Conservation (phyloP, 495 filamentous ascomycete genomes). For the Neurospora sp. region DNA sequence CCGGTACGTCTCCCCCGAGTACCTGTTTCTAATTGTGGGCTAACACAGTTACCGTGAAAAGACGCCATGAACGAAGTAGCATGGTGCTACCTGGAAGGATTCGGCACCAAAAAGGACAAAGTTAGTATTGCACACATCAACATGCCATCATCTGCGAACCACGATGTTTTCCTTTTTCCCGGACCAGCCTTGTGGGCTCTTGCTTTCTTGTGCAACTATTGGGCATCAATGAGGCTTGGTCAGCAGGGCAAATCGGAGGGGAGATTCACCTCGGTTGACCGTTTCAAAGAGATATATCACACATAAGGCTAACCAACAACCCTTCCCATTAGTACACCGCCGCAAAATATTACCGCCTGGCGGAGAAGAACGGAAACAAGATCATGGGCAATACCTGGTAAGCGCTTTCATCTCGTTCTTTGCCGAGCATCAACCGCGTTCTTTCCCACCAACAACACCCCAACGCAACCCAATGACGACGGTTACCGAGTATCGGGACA, state of each 20-base stretch:
- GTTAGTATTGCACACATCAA: constrained; percentile 42
- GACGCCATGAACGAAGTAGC: constrained; percentile 97
- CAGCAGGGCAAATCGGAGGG: constrained; percentile 11
- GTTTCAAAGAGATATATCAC: constrained; percentile 10
- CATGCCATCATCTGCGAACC: background rate
- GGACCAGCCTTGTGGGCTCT: background rate
- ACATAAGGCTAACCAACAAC: constrained; percentile 30
- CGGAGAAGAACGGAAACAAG: constrained; percentile 81
- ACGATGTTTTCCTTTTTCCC: background rate
- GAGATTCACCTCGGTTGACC: constrained; percentile 8
- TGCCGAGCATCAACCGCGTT: background rate
- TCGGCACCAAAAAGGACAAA: constrained; percentile 94
- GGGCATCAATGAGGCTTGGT: constrained; percentile 31
- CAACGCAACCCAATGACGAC: background rate
- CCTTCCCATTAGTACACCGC: constrained; percentile 56
- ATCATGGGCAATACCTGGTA: constrained; percentile 94
- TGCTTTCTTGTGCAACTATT: constrained; percentile 11
- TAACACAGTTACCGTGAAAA: constrained; percentile 12
- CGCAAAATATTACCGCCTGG: constrained; percentile 88
- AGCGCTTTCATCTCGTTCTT: constrained; percentile 21
- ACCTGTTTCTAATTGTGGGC: background rate
- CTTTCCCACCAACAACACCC: background rate
- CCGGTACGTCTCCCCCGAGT: constrained; percentile 33
- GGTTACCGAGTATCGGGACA: background rate
- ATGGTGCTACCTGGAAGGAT: constrained; percentile 93